Evolutionary conservation across 495 filamentous ascomycete species (phyloP).

Genomic region (Tuber umbilicatum): DNA sequence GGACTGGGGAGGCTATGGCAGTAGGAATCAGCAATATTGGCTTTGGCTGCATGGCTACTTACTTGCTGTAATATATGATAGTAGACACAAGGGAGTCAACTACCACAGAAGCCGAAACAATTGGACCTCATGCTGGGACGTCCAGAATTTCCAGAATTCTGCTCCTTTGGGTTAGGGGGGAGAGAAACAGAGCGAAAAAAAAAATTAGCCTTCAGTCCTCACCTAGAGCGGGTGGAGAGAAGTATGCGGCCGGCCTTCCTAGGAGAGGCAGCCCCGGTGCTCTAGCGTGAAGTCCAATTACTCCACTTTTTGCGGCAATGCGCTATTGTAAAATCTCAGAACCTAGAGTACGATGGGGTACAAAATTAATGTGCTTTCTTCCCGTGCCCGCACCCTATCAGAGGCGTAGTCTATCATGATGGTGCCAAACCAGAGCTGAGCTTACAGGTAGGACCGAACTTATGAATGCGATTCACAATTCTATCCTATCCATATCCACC

Average conservation of each 20-base stretch:
- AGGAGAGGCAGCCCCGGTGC: too few species aligned
- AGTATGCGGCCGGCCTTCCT: too few species aligned
- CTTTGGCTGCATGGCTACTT: neutral
- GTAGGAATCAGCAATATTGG: neutral
- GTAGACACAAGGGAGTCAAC: too few species aligned
- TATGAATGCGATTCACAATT: neutral
- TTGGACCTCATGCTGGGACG: too few species aligned
- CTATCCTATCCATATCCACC: neutral
- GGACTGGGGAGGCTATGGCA: neutral
- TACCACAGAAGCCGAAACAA: too few species aligned
- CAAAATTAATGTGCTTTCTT: neutral
- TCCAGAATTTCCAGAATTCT: too few species aligned
- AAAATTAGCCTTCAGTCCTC: too few species aligned
- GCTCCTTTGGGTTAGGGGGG: too few species aligned
- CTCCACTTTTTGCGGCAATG: neutral
- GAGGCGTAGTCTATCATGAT: neutral
- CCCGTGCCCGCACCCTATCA: neutral
- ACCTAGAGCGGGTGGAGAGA: too few species aligned
- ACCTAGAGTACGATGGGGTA: neutral
- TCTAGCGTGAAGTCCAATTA: too few species aligned
- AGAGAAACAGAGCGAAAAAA: too few species aligned
- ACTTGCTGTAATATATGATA: too few species aligned
- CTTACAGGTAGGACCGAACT: neutral
- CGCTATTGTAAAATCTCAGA: neutral
- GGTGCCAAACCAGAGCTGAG: neutral